Percentiles rank a stretch among this genome's conserved stretches.
Evolutionary conservation across 441 rosid genomes (phyloP).

Genomic region (Lepidium campestre): DNA sequence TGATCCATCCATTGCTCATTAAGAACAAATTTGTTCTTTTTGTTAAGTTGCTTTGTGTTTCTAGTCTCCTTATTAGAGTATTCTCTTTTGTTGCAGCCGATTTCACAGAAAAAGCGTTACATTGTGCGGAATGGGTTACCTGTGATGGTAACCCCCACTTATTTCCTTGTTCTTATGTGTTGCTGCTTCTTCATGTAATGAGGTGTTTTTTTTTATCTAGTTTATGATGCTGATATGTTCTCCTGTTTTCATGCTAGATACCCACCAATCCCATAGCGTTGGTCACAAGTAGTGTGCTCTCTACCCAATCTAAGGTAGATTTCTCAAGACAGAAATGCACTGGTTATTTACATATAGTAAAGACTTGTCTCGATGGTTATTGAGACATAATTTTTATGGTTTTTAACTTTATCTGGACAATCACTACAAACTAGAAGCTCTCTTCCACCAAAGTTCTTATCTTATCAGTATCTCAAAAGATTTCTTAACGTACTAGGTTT

Average conservation of each 20-base stretch:
- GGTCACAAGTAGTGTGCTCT: constrained; percentile 63
- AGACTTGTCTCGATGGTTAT: not conserved
- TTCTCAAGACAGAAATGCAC: not conserved
- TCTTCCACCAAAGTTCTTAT: not conserved
- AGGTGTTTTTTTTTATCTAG: constrained; percentile 12
- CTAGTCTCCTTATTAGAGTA: not conserved
- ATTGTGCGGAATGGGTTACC: constrained; percentile 74
- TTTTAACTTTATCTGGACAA: not conserved
- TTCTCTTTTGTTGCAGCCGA: constrained; percentile 53
- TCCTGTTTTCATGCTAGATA: constrained; percentile 39
- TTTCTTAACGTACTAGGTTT: not conserved
- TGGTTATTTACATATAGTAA: not conserved
- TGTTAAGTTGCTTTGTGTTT: not conserved
- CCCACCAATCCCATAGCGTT: constrained; percentile 75
- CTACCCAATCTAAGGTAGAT: constrained; percentile 78
- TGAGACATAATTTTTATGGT: not conserved
- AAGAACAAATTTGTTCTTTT: not conserved
- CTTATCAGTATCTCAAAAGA: not conserved
- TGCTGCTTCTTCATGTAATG: not conserved
- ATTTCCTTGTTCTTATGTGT: constrained; percentile 8
- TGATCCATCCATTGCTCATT: not conserved
- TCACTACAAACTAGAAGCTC: not conserved
- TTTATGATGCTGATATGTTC: not conserved
- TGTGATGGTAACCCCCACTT: constrained; percentile 49
- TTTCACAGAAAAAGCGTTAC: constrained; percentile 71